Evolutionary conservation across 345 rosid species (phyloP).

Genomic region (Populus nigra): DNA sequence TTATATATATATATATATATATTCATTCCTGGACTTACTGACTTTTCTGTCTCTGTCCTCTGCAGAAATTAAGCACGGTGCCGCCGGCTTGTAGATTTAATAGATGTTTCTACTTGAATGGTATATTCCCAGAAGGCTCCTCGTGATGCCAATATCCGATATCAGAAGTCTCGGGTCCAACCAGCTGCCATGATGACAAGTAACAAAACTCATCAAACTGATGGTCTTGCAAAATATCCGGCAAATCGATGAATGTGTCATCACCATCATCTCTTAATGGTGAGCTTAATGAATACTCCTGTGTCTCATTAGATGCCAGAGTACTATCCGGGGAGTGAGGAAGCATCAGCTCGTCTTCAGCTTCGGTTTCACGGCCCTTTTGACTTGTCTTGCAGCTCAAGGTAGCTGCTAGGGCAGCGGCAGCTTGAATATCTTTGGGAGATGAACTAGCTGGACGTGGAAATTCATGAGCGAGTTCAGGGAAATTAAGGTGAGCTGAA

Average conservation of each 20-base stretch:
- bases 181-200: constrained; percentile 38
- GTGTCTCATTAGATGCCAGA: constrained; percentile 32
- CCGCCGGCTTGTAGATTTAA: not conserved
- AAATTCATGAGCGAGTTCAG: constrained; percentile 52
- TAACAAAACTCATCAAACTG: constrained; percentile 46
- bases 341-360: not conserved
- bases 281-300: constrained; percentile 24
- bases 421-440: constrained; percentile 87
- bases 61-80: not conserved
- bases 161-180: constrained; percentile 21
- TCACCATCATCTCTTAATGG: constrained; percentile 27
- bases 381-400: constrained; percentile 15
- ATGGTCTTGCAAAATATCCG: constrained; percentile 53
- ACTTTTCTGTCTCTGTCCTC: not conserved
- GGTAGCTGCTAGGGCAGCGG: constrained; percentile 73
- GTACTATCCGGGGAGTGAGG: constrained; percentile 37
- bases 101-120: not conserved
- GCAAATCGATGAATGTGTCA: constrained; percentile 66
- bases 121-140: constrained; percentile 27
- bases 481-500: constrained; percentile 79
- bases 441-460: constrained; percentile 64
- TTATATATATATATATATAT: too few species aligned
- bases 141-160: constrained; percentile 32
- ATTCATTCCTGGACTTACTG: not conserved
- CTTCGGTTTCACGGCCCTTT: not conserved